Evolutionary conservation across 495 filamentous ascomycete genomes (phyloP), one percentile per base, ranked within the genome.

Genomic region (Neurospora pannonica): DNA sequence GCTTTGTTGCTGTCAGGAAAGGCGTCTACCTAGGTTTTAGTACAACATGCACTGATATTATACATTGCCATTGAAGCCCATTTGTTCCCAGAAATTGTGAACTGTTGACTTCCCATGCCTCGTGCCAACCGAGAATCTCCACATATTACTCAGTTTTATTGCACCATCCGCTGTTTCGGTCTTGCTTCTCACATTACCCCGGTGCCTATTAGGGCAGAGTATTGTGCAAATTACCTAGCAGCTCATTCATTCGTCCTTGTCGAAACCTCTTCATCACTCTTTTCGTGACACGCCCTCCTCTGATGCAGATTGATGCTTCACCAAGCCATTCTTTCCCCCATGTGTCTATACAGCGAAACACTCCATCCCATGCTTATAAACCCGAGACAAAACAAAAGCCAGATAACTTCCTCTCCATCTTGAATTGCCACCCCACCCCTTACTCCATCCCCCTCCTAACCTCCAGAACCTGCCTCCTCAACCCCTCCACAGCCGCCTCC

Each of bases 401-500:
- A 54, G 2, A 19, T 24, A 31, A 1, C 34, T 24, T 24, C 7
- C 42, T 46, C 19, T 62, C 24, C 54, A 7, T 62, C 21, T 31
- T 24, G 24, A 62, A 62, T 62, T 8, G 11, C 28, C 24, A 31
- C 54, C 11, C 28, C 24, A 31, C 54, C 11, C 54, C 24, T 54
- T 48, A 42, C 70, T 21, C 70, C 4, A n/a, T 46, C 39, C 60
- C 2, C 76, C 82, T 81, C 77, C 79, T 75, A 67, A 73, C 78
- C 74, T 83, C 83, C 8, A 83, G 42, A 17, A 84, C 77, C 79
- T 84, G 77, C 71, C 78, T 78, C 78, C 91, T 87, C 78, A 95
- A 73, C 71, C 82, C 84, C 85, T 97, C 92, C 19, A 89, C 88
- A 4, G 92, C 93, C 75, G 92, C 83, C 84, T 95, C 92, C 17